Evolutionary conservation across 116 monocot genomes (phyloP), one percentile per base, ranked within the genome.

Genomic region (Posidonia oceanica): DNA sequence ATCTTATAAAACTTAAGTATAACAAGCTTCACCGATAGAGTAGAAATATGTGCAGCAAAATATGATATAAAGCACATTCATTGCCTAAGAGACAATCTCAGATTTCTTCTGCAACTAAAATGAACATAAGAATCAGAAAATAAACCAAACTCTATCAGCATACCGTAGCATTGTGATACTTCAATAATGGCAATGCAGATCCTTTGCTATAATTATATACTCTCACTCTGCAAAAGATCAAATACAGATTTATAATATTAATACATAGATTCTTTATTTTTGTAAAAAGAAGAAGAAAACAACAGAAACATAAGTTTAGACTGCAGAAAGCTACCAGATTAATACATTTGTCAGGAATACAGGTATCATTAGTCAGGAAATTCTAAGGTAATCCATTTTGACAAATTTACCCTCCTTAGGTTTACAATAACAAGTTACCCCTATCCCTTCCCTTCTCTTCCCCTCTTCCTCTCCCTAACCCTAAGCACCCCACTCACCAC

Each of bases 111-210:
- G 7, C 59, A 59, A 59, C 23, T 59, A 4, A 59, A 59, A 15
- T 7, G 7, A 21, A 21, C 18, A 21, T 3, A 21, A 59, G 23
- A 59, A 18, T 59, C 18, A 8, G 7, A 59, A 59, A 21, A n/a
- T 44, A 63, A 4, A 4, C 39, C 48, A 52, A 72, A 7, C 51
- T 52, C 22, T 23, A 18, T 59, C 58, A 13, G 15, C 80, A 78
- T 88, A 98, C 98, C 80, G 82, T 80, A 63, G 83, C 85, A 81
- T 71, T 93, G 64, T 98, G 98, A 82, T 93, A 98, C 65, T 93
- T 98, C 66, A 98, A 71, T 37, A 98, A 61, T 3, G 98, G 90
- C 65, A 98, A 84, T 72, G 93, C 64, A 72, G 77, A 87, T 80
- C 98, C 98, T 75, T 88, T 98, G 21, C 63, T 80, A 57, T 98